Conservation (phyloP, 2,329 filamentous ascomycete genomes). For the Beauveria australis region DNA sequence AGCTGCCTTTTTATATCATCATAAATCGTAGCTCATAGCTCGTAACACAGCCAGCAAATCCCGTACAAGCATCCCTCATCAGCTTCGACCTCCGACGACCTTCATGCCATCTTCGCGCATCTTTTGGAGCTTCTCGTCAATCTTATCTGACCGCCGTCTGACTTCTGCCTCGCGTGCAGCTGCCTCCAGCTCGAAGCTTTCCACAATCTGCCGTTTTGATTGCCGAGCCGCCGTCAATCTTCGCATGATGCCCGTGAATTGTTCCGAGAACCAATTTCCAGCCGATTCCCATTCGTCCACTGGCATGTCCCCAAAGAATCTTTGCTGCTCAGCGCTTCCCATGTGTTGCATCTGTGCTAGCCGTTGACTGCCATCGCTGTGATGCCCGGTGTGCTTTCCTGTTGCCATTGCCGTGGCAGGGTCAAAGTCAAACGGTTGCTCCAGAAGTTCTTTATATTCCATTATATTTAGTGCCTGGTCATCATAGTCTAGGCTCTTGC, state of each 20-base stretch:
- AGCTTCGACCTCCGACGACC: conserved; percentile 40
- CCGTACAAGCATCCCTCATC: background rate
- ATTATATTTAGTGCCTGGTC: conserved; percentile 47
- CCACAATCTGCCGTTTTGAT: conserved; percentile 40
- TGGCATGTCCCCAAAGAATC: conserved; percentile 45
- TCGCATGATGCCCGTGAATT: conserved; percentile 42
- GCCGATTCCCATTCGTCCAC: conserved; percentile 51
- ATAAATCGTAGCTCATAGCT: conserved; percentile 9
- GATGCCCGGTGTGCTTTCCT: conserved; percentile 24
- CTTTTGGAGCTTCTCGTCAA: conserved; percentile 45
- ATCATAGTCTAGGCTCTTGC: conserved; percentile 45
- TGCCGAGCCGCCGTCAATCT: conserved; percentile 40
- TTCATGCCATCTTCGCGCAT: conserved; percentile 49
- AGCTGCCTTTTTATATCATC: background rate
- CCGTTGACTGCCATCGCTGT: conserved; percentile 20
- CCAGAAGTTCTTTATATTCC: conserved; percentile 41
- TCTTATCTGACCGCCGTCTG: conserved; percentile 42
- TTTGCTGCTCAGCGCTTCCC: conserved; percentile 36
- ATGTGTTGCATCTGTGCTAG: conserved; percentile 42
- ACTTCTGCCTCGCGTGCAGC: conserved; percentile 46
- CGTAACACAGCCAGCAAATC: background rate
- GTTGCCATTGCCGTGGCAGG: conserved; percentile 37
- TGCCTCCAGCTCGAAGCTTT: conserved; percentile 48
- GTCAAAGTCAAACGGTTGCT: conserved; percentile 50
- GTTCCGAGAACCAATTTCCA: conserved; percentile 52